Evolutionary conservation across 257 asterid species (phyloP).

Genomic region (Striga asiatica): DNA sequence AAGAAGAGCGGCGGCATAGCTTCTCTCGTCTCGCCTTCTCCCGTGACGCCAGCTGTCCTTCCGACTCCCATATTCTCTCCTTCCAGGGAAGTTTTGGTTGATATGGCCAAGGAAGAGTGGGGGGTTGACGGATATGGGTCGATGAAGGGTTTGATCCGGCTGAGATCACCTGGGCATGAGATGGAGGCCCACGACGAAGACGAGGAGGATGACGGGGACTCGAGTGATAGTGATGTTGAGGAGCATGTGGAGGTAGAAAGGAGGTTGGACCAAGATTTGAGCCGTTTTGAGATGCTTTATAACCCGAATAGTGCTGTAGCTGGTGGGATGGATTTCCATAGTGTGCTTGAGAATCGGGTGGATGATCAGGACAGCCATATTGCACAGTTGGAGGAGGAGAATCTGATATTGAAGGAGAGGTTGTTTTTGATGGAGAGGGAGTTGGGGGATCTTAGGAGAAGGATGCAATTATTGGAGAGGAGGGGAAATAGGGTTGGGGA

Average conservation of each 20-base stretch:
- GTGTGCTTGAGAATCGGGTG: slow-evolving; percentile 32
- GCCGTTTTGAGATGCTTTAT: slow-evolving; percentile 50
- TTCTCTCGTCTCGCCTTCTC: slow-evolving; percentile 41
- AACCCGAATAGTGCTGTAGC: slow-evolving; percentile 31
- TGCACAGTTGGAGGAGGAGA: slow-evolving; percentile 43
- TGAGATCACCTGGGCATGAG: slow-evolving; percentile 35
- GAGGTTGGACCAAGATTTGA: slow-evolving; percentile 43
- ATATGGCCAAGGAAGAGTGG: slow-evolving; percentile 54
- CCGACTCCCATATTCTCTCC: slow-evolving; percentile 52
- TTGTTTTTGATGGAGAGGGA: slow-evolving; percentile 40
- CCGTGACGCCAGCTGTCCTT: slow-evolving; percentile 42
- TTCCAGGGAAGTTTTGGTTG: slow-evolving; percentile 36
- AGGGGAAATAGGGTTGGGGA: slow-evolving; percentile 18
- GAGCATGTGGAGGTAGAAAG: slow-evolving; percentile 49
- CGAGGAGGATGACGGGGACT: slow-evolving; percentile 33
- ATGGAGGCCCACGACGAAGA: slow-evolving; percentile 29
- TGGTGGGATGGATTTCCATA: too few species aligned
- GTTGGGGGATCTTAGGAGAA: slow-evolving; percentile 32
- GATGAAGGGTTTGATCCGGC: slow-evolving; percentile 51
- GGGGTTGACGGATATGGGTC: slow-evolving; percentile 61
- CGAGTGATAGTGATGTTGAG: slow-evolving; percentile 39
- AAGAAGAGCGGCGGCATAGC: slow-evolving; percentile 47
- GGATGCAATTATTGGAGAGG: slow-evolving; percentile 30
- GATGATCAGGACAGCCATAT: slow-evolving; percentile 43
- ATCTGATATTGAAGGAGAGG: slow-evolving; percentile 41